Percentiles rank a stretch among this genome's conserved stretches.
Evolutionary conservation across 495 filamentous ascomycete genomes (phyloP).

Genomic region (Penicillium maclennaniae): DNA sequence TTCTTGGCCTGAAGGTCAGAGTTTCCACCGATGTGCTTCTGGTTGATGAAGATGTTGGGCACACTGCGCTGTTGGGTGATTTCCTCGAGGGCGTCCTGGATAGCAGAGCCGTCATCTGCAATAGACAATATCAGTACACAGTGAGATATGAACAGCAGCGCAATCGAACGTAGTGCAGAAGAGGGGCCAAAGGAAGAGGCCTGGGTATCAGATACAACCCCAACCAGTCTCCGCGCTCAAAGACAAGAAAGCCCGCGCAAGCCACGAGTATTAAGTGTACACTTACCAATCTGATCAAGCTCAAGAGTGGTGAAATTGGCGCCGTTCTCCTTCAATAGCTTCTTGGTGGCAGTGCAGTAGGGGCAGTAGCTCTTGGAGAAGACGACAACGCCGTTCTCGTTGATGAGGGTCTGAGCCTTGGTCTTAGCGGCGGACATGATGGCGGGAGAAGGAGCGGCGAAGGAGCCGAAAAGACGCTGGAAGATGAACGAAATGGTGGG

Average conservation of each 20-base stretch:
- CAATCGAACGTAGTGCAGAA: too few relatives aligned
- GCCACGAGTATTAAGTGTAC: background rate
- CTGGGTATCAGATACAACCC: background rate
- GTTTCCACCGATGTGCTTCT: conserved; percentile 94
- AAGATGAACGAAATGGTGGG: conserved; percentile 74
- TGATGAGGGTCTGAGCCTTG: conserved; percentile 82
- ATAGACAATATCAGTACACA: background rate
- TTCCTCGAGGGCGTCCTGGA: conserved; percentile 79
- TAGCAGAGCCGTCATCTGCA: conserved; percentile 69
- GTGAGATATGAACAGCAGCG: background rate
- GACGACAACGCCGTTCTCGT: conserved; percentile 89
- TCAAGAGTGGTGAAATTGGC: conserved; percentile 76
- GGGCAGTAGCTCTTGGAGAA: conserved; percentile 98
- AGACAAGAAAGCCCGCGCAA: background rate
- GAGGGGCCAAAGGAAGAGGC: background rate
- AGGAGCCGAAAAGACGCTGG: conserved; percentile 67
- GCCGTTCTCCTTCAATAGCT: conserved; percentile 59
- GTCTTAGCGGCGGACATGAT: conserved; percentile 81
- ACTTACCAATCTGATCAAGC: conserved; percentile 77
- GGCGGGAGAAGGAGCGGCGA: conserved; percentile 51
- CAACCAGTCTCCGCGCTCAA: background rate
- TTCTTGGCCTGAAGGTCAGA: conserved; percentile 78
- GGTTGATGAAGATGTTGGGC: conserved; percentile 88
- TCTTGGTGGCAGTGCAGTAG: conserved; percentile 83
- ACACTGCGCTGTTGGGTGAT: conserved; percentile 82